A percentile compares a stretch with the other conserved stretches of the same genome.
phyloP scores from a whole-genome alignment of 2,329 filamentous ascomycete genomes.

The Penicillium sclerotiorum region DNA sequence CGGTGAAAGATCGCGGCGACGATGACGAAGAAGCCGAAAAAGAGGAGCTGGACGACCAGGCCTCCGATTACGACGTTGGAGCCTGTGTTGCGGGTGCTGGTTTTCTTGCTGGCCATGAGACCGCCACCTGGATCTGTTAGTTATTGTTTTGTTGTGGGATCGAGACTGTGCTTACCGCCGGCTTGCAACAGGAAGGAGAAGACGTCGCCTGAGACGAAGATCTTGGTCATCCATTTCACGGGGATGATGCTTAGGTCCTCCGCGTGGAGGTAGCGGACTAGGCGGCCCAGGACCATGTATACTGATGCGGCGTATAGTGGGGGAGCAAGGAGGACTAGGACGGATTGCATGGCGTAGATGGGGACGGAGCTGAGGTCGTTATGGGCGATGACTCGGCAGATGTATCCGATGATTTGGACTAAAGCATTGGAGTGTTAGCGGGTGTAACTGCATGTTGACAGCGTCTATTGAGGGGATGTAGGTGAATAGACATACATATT shows the following conservation, averaged over 20 bases:
- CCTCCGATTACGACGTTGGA: conserved; percentile 56
- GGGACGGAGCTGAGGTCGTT: conserved; percentile 25
- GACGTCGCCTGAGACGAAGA: conserved; percentile 39
- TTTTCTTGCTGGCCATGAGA: conserved; percentile 28
- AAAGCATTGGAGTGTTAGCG: not conserved
- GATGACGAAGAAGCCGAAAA: conserved; percentile 60
- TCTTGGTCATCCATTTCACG: conserved; percentile 41
- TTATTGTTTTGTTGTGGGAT: not conserved
- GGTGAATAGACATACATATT: conserved; percentile 35
- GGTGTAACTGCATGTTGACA: not conserved
- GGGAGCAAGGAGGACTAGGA: conserved; percentile 42
- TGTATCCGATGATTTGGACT: conserved; percentile 50
- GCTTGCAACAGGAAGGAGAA: conserved; percentile 37
- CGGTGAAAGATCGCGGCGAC: conserved; percentile 55
- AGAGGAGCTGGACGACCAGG: conserved; percentile 60
- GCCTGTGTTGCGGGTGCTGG: conserved; percentile 19
- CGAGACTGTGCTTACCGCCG: conserved; percentile 19
- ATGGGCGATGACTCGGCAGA: conserved; percentile 30
- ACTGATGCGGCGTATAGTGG: conserved; percentile 44
- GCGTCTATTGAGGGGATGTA: not conserved
- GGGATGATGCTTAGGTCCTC: conserved; percentile 36
- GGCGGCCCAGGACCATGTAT: conserved; percentile 44
- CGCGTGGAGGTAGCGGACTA: conserved; percentile 36
- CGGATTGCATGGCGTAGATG: conserved; percentile 37
- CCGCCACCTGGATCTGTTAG: conserved; percentile 28